phyloP scores from a whole-genome alignment of 768 basidiomycete genomes.

The Leucocoprinus birnbaumii region DNA sequence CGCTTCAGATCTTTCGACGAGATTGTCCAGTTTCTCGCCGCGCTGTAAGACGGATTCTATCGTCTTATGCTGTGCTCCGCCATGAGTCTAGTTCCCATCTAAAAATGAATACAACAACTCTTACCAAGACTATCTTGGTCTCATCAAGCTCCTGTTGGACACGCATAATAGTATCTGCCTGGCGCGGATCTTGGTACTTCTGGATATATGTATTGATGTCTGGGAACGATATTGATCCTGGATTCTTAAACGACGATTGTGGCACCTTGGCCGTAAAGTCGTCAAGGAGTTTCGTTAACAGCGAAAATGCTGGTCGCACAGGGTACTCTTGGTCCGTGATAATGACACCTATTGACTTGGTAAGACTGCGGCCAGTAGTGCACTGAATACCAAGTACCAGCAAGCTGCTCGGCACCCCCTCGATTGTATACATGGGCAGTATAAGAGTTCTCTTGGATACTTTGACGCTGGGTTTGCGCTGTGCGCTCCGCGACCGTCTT shows the following conservation, averaged over 20 bases:
- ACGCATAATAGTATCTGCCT: constrained; percentile 97
- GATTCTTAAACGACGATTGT: constrained; percentile 62
- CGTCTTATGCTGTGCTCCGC: constrained; percentile 87
- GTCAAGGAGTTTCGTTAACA: constrained; percentile 89
- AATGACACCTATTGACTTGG: constrained; percentile 64
- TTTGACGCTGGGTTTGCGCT: constrained; percentile 84
- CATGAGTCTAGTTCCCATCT: constrained; percentile 1
- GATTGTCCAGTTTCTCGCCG: constrained; percentile 93
- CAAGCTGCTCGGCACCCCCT: constrained; percentile 80
- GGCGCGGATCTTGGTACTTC: constrained; percentile 96
- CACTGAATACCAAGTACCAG: constrained; percentile 48
- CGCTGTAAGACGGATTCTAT: constrained; percentile 96
- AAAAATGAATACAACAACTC: constrained; percentile 23
- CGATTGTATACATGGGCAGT: constrained; percentile 92
- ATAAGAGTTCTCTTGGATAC: constrained; percentile 91
- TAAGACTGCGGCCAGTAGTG: not conserved
- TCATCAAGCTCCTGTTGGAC: constrained; percentile 98
- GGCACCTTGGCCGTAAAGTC: constrained; percentile 85
- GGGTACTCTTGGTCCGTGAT: constrained; percentile 97
- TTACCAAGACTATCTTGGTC: constrained; percentile 95
- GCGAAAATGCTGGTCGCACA: constrained; percentile 92
- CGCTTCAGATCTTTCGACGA: constrained; percentile 91
- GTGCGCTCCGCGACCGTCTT: constrained; percentile 93
- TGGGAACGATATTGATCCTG: constrained; percentile 71
- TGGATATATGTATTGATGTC: constrained; percentile 73